Evolutionary conservation across 805 yeast species (phyloP).

Genomic region (Cephaloascus albidus): DNA sequence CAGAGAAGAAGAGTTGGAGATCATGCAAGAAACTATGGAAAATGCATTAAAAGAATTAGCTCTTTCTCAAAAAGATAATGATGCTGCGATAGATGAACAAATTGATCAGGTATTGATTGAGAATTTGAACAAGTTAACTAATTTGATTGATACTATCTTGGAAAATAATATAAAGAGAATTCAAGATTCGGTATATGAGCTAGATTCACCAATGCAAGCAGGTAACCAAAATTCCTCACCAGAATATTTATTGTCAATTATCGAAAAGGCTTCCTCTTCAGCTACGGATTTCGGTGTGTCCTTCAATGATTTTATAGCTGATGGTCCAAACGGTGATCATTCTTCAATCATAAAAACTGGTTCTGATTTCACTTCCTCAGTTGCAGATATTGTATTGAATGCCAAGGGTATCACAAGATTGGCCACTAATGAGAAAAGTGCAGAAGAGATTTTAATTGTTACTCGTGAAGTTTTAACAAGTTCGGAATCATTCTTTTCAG

Average conservation of each 20-base stretch:
- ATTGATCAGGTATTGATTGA: constrained; percentile 41
- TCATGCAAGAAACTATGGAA: constrained; percentile 72
- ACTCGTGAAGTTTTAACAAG: constrained; percentile 52
- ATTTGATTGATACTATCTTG: constrained; percentile 62
- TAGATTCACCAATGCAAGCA: constrained; percentile 74
- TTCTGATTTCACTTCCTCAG: constrained; percentile 51
- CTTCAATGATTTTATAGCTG: constrained; percentile 68
- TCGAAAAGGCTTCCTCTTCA: constrained; percentile 59
- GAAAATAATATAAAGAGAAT: constrained; percentile 60
- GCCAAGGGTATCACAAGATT: constrained; percentile 60
- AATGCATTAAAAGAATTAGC: constrained; percentile 56
- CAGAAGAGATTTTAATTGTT: constrained; percentile 35
- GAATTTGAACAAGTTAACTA: constrained; percentile 38
- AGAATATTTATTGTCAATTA: constrained; percentile 52
- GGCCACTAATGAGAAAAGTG: constrained; percentile 39
- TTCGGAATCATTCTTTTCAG: constrained; percentile 52
- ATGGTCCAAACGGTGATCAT: constrained; percentile 62
- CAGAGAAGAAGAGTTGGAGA: constrained; percentile 72
- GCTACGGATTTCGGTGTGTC: constrained; percentile 77
- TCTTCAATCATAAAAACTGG: constrained; percentile 52
- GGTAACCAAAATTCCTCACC: constrained; percentile 75
- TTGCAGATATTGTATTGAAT: constrained; percentile 54
- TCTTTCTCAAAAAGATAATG: constrained; percentile 36
- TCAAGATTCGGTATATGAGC: constrained; percentile 61
- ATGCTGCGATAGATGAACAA: constrained; percentile 46